Conservation (phyloP, 768 basidiomycete genomes). For the Hortiboletus campestris region DNA sequence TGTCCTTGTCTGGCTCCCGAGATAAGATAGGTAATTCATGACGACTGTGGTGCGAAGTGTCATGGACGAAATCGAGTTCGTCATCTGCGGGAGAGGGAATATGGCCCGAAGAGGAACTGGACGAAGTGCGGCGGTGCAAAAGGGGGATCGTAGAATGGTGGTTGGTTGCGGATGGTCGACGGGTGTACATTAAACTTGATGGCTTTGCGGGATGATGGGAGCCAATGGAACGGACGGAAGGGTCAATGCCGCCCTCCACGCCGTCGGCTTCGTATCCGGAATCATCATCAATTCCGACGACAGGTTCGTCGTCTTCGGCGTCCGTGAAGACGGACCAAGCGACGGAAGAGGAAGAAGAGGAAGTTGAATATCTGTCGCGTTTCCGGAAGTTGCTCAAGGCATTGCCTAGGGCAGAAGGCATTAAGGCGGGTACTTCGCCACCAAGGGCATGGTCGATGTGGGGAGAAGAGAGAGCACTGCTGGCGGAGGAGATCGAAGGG, state of each 20-base stretch:
- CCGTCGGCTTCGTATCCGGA: constrained; percentile 30
- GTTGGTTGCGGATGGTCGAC: constrained; percentile 71
- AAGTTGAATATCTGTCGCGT: constrained; percentile 52
- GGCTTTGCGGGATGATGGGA: constrained; percentile 35
- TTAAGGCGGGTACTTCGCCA: constrained; percentile 66
- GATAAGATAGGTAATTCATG: constrained; percentile 35
- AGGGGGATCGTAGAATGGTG: constrained; percentile 59
- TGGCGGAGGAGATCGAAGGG: constrained; percentile 61
- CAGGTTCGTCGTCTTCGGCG: constrained; percentile 52
- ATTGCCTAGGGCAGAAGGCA: constrained; percentile 54
- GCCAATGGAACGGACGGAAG: constrained; percentile 42
- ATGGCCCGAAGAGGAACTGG: constrained; percentile 33
- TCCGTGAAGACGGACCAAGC: constrained; percentile 67
- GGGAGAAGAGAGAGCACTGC: constrained; percentile 69
- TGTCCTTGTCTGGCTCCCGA: constrained; percentile 24
- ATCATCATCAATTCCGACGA: constrained; percentile 35
- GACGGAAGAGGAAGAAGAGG: constrained; percentile 65
- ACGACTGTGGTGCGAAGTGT: constrained; percentile 21
- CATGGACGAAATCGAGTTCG: constrained; percentile 39
- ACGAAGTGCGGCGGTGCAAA: constrained; percentile 51
- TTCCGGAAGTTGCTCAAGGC: constrained; percentile 46
- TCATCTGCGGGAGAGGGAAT: constrained; percentile 44
- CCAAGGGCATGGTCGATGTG: constrained; percentile 51
- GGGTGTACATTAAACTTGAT: constrained; percentile 60
- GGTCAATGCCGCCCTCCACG: constrained; percentile 37